Base-by-base conservation (phyloP, 805 yeast species). In the Zygoascus bituminiphila region DNA sequence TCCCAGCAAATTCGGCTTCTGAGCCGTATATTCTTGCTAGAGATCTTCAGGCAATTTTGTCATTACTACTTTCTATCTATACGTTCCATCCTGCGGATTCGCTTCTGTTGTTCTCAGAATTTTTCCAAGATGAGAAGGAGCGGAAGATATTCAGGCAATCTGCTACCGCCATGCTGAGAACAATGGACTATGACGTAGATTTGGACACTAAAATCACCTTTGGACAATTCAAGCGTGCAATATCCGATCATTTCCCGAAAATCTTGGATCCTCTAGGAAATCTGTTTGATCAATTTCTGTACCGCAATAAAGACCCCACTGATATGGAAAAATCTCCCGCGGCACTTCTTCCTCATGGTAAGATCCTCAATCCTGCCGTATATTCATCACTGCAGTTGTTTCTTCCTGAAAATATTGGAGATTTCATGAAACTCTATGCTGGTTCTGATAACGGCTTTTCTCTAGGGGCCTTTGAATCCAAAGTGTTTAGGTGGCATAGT, bases 401-500 rank as follows among this genome's bases (percentile, higher is more conserved):
- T 55, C 74, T 44, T 69, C 42, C 53, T 56, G 10, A 48, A 57
- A 22, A n/a, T 15, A 15, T 53, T 12, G 58, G 59, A 8, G 52
- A 62, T 29, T 50, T 84, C 46, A 70, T 78, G 40, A 79, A 78
- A 55, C 72, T 89, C 9, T 89, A 82, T 57, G 70, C 74, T 7
- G 96, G 94, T 0, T 68, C 87, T 8, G 82, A 78, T 43, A 71
- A 80, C 44, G 98, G 98, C 1, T 91, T 85, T 62, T 86, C 96
- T 0, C 86, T 89, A 75, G 69, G 95, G 25, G 83, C 96, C 0
- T 75, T 91, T 50, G 96, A 89, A 64, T 76, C 82, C 48, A 86
- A 82, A 53, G 84, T 83, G 0, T 79, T 87, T 69, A 87, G 88
- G 57, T 91, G 97, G 96, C 80, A 78, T 56, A 93, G 95, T 0